Evolutionary conservation across 2,329 filamentous ascomycete species (phyloP).

Genomic region (Neofusicoccum ribis): DNA sequence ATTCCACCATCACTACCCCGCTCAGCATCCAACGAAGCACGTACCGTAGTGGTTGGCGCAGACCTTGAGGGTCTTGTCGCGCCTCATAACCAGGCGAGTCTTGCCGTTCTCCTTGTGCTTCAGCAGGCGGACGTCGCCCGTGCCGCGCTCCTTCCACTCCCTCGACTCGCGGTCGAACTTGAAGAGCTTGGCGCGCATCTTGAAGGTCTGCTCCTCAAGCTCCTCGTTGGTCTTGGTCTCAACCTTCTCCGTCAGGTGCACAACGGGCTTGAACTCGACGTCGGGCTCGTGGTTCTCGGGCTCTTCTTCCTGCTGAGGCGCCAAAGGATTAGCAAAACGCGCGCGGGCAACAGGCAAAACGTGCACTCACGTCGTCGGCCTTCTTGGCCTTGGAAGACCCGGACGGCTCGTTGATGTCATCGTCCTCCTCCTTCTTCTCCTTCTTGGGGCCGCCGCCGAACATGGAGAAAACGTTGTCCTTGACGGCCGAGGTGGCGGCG

Average conservation of each 20-base stretch:
- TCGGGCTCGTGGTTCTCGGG: constrained; percentile 90
- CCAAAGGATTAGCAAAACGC: neutral
- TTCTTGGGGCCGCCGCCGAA: constrained; percentile 97
- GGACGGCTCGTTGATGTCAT: constrained; percentile 81
- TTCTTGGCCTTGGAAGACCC: constrained; percentile 76
- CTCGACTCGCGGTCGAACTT: constrained; percentile 88
- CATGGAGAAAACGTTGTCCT: constrained; percentile 85
- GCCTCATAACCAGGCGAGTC: constrained; percentile 95
- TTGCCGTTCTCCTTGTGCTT: constrained; percentile 99
- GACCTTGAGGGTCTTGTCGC: constrained; percentile 99
- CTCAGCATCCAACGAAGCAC: constrained; percentile 35
- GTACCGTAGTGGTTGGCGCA: constrained; percentile 99
- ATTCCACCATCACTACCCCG: constrained; percentile 18
- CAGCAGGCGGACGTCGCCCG: constrained; percentile 90
- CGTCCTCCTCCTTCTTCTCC: constrained; percentile 83
- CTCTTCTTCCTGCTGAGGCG: constrained; percentile 56
- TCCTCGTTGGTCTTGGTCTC: constrained; percentile 98
- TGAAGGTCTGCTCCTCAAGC: constrained; percentile 94
- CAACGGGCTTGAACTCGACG: constrained; percentile 95
- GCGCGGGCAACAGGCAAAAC: neutral
- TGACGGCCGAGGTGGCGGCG: constrained; percentile 41
- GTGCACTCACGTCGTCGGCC: constrained; percentile 56
- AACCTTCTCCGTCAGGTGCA: constrained; percentile 93
- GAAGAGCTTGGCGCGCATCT: constrained; percentile 99
- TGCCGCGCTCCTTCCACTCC: constrained; percentile 99